A percentile compares a stretch with the other conserved stretches of the same genome.
Conservation (phyloP, 2,329 filamentous ascomycete genomes). For the Didymella arachidicola region DNA sequence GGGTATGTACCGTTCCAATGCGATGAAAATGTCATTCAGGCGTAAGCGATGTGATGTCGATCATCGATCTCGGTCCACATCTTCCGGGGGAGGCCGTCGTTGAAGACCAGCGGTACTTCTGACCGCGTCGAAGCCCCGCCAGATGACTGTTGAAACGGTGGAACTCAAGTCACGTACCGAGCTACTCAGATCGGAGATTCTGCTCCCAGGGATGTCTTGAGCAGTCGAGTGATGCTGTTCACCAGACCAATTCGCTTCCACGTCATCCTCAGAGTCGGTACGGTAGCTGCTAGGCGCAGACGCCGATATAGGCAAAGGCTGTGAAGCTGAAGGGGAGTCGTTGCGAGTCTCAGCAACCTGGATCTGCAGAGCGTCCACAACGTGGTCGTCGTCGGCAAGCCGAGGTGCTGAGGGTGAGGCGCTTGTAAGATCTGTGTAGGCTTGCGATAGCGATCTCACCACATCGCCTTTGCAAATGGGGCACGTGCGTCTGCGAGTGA, state of each 20-base stretch:
- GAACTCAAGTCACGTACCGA: conserved; percentile 44
- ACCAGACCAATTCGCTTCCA: conserved; percentile 48
- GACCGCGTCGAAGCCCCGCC: conserved; percentile 47
- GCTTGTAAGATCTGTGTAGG: conserved; percentile 41
- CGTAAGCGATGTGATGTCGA: conserved; percentile 2
- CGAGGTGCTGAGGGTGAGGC: conserved; percentile 33
- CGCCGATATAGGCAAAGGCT: conserved; percentile 53
- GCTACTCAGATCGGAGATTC: conserved; percentile 28
- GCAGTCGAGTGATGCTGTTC: conserved; percentile 53
- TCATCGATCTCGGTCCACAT: conserved; percentile 47
- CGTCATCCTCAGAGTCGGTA: conserved; percentile 31
- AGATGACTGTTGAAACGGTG: conserved; percentile 46
- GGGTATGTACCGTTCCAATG: conserved; percentile 21
- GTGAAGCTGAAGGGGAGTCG: conserved; percentile 60
- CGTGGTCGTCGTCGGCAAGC: conserved; percentile 37
- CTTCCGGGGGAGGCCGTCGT: conserved; percentile 39
- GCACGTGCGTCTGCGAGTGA: conserved; percentile 92
- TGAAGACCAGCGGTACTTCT: conserved; percentile 42
- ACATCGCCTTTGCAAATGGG: conserved; percentile 99
- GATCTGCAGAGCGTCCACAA: conserved; percentile 55
- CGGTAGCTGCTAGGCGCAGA: conserved; percentile 20
- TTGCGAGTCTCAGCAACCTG: conserved; percentile 56
- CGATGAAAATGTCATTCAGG: conserved; percentile 7
- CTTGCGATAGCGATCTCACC: conserved; percentile 61
- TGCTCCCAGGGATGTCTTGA: conserved; percentile 26